These are phyloP conservation scores for Gossypium bickii DNA, from an alignment of 345 rosid species.

Conservation along the genomic window DNA sequence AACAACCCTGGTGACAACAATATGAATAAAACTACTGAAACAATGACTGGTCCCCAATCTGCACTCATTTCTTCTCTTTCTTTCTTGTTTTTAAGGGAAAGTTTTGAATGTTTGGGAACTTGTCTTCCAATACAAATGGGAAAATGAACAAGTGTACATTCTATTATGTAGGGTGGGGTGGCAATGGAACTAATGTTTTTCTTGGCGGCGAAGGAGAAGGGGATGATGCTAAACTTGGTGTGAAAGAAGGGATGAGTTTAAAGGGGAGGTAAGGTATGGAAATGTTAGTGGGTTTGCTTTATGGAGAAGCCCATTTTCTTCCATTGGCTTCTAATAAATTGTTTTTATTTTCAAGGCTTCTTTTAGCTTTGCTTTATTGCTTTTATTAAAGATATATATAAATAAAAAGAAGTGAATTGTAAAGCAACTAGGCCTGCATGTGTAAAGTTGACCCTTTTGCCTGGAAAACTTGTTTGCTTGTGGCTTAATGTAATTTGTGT, in stretches of 20 bases:
- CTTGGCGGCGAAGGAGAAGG: constrained; percentile 10
- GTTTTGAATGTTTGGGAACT: background rate
- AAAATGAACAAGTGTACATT: background rate
- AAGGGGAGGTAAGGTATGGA: background rate
- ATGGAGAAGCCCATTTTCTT: background rate
- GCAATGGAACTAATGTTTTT: constrained; percentile 7
- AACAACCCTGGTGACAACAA: constrained; percentile 88
- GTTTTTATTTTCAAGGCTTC: constrained; percentile 19
- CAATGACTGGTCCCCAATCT: constrained; percentile 87
- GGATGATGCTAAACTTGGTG: constrained; percentile 12
- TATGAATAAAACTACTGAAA: constrained; percentile 70
- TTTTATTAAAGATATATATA: constrained; percentile 23
- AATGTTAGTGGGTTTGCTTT: constrained; percentile 30
- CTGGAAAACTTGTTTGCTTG: constrained; percentile 14
- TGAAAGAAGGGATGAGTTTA: background rate
- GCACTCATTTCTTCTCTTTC: constrained; percentile 41
- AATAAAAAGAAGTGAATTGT: background rate
- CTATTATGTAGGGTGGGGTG: constrained; percentile 4
- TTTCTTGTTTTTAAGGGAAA: background rate
- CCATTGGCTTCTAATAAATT: constrained; percentile 21
- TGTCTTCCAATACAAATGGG: constrained; percentile 6
- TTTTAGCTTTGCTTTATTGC: constrained; percentile 23
- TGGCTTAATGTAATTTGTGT: background rate
- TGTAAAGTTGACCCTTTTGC: constrained; percentile 23
- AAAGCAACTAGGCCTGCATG: constrained; percentile 8